Conservation (phyloP, 148 eudicot genomes). For the Rhododendron kiyosumense region DNA sequence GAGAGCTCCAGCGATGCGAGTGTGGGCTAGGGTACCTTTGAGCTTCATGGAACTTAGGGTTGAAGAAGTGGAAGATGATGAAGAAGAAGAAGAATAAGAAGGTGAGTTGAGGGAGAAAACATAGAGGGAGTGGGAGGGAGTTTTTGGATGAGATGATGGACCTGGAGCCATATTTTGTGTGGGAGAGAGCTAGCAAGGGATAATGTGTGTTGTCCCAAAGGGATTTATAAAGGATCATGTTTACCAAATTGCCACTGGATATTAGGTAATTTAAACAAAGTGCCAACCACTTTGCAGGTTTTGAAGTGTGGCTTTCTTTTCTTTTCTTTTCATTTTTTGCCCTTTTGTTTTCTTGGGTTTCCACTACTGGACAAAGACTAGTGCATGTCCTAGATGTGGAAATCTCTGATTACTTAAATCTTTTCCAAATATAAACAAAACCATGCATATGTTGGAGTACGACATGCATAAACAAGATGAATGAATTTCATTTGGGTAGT, state of each 20-base stretch:
- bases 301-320: neutral
- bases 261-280: conserved; percentile 9
- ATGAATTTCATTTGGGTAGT: no score
- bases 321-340: neutral
- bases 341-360: conserved; percentile 13
- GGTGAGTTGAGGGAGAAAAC: conserved; percentile 40
- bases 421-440: neutral
- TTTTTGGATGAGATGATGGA: conserved; percentile 41
- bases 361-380: neutral
- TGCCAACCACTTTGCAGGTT: conserved; percentile 12
- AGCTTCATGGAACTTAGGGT: conserved; percentile 46
- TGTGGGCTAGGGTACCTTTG: conserved; percentile 54
- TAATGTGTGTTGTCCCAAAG: conserved; percentile 10
- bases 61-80: conserved; percentile 24
- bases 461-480: neutral
- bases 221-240: conserved; percentile 44
- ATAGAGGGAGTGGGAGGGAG: conserved; percentile 29
- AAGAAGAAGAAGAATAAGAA: neutral
- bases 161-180: conserved; percentile 33
- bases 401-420: neutral
- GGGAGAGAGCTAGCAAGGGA: neutral
- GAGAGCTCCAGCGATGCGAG: conserved; percentile 50
- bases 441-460: neutral
- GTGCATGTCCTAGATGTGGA: neutral
- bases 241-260: conserved; percentile 32